Evolutionary conservation across 495 filamentous ascomycete genomes (phyloP), one percentile per base, ranked within the genome.

Genomic region (Pseudotulostoma volvatum): DNA sequence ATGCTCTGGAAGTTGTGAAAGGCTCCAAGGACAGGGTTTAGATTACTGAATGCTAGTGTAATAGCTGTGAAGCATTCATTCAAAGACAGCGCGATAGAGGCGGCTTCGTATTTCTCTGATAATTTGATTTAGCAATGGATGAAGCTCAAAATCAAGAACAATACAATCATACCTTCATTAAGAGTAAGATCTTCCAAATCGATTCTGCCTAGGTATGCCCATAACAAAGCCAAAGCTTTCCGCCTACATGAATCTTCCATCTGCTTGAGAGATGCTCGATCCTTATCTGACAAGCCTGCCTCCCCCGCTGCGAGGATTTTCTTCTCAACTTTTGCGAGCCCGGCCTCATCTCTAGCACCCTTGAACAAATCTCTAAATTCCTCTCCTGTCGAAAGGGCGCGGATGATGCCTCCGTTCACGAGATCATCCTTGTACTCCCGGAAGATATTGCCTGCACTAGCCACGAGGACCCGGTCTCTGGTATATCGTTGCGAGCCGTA

Each of bases 401-500:
- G 70, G 34, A 96, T 62, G 37, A 94, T 73, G 30, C 78, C 84
- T 38, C 81, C 79, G 44, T 84, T 79, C 34, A 79, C 70, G 43
- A 85, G 80, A 41, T 74, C 67, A 18, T 94, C 85, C 39, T 82
- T 73, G 62, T 90, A 96, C 52, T 90, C 84, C 40, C 75, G 76
- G 70, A 97, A 95, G 30, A 97, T 74, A 40, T 83, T 82, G 48
- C 90, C 90, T 40, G 90, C 86, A 55, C 81, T 95, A 46, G 85
- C 82, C 39, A 93, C 77, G 28, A 93, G 67, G 20, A 96, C 80
- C 44, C 79, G 79, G 60, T 97, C 90, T 57, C 84, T 90, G 14
- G 90, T 95, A 53, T 83, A 70, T 34, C 77, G 70, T 53, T 93
- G 84, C 4, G 84, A 93, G 38, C 90, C 90, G 55, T 96, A 97